Evolutionary conservation across 805 yeast genomes (phyloP), one percentile per base, ranked within the genome.

Genomic region (Candida insectorum): DNA sequence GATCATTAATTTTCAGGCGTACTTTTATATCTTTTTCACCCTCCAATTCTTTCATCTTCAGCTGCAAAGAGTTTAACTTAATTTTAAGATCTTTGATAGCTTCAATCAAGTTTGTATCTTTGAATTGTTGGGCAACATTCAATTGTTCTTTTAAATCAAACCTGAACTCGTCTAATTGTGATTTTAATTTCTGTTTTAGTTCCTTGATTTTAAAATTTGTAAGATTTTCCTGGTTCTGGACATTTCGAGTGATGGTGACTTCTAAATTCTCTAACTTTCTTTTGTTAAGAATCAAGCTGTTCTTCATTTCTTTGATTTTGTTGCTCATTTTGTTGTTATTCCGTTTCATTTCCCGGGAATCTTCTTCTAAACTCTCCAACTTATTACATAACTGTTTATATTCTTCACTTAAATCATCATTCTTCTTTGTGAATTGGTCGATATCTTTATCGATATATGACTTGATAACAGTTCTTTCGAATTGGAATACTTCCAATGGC

Each of bases 121-220:
- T 41, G 28, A 41, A 54, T 14, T 32, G 31, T 19, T 46, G 40
- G 0, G 65, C 62, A 3, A 43, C 36, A 12, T 52, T 44, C 4
- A 69, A 40, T 33, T 62, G 65, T 16, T 55, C 41, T n/a, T 55
- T 50, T 23, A 65, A 40, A 30, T 66, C 64, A 39, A 56, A 60
- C 20, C 53, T 49, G 24, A 60, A 38, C 24, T 58, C 61, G 20
- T 57, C 51, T 37, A 39, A 62, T 25, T 57, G 58, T 31, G 47
- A 51, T 23, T 42, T 47, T 12, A 53, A 46, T 21, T 46, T 43
- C 14, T 56, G 52, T 16, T 52, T 44, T 26, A 49, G 47, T 23
- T 65, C 66, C 31, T 56, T 48, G 3, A 68, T 37, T 26, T 58
- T 49, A 5, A 54, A 40, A 20, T 56, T 44, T 16, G 58, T 41